phyloP scores from a whole-genome alignment of 1,139 yeast species.

The Geotrichum australiense region DNA sequence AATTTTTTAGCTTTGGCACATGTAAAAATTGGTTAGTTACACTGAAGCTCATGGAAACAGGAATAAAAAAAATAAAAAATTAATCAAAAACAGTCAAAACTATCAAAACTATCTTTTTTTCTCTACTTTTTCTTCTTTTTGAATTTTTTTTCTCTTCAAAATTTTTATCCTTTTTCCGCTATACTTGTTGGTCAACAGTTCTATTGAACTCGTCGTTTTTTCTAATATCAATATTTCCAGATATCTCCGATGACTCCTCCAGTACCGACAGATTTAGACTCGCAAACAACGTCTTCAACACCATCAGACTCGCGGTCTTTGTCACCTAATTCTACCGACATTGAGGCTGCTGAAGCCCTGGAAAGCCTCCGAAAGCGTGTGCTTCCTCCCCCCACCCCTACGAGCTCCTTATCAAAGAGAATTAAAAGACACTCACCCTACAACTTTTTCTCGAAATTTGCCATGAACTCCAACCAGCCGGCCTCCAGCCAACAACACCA shows the following conservation, averaged over 20 bases:
- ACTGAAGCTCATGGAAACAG: no score
- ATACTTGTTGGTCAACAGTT: not conserved
- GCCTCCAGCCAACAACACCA: not conserved
- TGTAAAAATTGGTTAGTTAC: no score
- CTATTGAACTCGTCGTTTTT: no score
- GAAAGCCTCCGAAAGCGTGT: constrained; percentile 15
- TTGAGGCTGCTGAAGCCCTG: constrained; percentile 20
- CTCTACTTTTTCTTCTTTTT: not conserved
- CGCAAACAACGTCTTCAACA: constrained; percentile 5
- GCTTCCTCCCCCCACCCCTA: constrained; percentile 11
- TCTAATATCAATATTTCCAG: not conserved
- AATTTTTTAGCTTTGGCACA: no score
- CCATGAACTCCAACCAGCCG: constrained; percentile 4
- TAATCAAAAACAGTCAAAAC: no score
- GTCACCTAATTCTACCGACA: constrained; percentile 4
- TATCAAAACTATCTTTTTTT: not conserved
- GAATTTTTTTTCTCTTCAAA: not conserved
- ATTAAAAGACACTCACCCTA: constrained; percentile 15
- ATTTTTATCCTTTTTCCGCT: not conserved
- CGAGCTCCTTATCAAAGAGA: constrained; percentile 3
- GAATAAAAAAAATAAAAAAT: no score
- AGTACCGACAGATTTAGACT: constrained; percentile 3
- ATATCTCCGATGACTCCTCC: constrained; percentile 5
- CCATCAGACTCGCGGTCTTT: constrained; percentile 3
- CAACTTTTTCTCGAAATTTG: constrained; percentile 26